Conservation (phyloP, 108 stramenopile genomes). For the Nannochloropsis gaditana region DNA sequence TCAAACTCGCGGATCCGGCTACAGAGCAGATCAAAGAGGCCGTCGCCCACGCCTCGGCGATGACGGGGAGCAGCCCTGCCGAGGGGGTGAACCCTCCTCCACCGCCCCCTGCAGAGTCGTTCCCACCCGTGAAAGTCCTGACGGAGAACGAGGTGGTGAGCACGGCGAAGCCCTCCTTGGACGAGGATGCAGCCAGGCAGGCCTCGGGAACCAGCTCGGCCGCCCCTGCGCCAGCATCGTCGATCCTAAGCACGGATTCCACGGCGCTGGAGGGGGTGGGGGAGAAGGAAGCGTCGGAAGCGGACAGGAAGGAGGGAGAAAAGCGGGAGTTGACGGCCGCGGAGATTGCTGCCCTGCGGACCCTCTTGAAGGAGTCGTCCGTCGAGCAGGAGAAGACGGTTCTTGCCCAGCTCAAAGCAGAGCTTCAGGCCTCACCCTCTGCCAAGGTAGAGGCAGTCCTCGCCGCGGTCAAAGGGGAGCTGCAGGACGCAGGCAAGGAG, state of each 20-base stretch:
- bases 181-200: not conserved
- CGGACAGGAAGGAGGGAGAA: conserved; percentile 19
- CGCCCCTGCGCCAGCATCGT: not conserved
- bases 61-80: conserved; percentile 27
- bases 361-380: conserved; percentile 46
- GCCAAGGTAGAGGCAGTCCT: not conserved
- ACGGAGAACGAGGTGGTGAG: not conserved
- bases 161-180: conserved; percentile 24
- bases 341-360: conserved; percentile 47
- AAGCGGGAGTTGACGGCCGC: conserved; percentile 33
- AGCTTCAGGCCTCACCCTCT: conserved; percentile 29
- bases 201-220: not conserved
- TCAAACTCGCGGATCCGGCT: conserved; percentile 4
- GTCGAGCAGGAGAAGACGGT: conserved; percentile 54
- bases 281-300: conserved; percentile 8
- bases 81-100: not conserved
- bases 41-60: conserved; percentile 31
- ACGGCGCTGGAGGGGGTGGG: conserved; percentile 24
- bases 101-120: not conserved
- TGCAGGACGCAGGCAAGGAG: not conserved
- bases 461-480: not conserved
- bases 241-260: too few species aligned
- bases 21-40: conserved; percentile 29
- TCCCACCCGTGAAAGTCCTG: not conserved
- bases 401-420: conserved; percentile 42